A percentile compares a stretch with the other conserved stretches of the same genome.
Evolutionary conservation across 208 protist genomes (phyloP).

Genomic region (Wallacemonas sp.): DNA sequence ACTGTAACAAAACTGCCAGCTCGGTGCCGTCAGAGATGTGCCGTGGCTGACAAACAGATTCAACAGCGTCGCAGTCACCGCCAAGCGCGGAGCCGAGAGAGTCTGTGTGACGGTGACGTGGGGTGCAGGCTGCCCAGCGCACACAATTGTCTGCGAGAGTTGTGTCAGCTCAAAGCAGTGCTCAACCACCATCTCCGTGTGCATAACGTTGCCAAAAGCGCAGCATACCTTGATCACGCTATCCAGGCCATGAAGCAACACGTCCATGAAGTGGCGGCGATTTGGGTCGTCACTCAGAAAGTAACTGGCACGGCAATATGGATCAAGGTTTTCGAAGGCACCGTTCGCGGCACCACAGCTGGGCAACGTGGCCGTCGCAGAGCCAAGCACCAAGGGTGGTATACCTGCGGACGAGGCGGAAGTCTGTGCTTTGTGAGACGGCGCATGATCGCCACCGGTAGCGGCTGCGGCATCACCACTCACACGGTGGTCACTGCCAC

Average conservation of each 20-base stretch:
- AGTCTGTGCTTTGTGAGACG: too few relatives aligned
- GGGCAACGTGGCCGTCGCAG: background rate
- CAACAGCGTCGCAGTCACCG: conserved; percentile 57
- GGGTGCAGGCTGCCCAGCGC: conserved; percentile 11
- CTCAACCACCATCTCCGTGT: conserved; percentile 70
- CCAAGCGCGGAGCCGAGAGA: conserved; percentile 53
- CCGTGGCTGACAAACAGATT: conserved; percentile 70
- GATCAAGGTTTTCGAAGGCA: background rate
- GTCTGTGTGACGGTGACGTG: conserved; percentile 36
- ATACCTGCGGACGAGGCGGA: too few relatives aligned
- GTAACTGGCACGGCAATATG: background rate
- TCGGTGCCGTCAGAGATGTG: conserved; percentile 47
- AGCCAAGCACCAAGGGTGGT: background rate
- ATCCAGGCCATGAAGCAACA: conserved; percentile 47
- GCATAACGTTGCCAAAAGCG: conserved; percentile 59
- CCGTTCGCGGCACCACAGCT: background rate
- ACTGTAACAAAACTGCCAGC: conserved; percentile 72
- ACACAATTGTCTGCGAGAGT: conserved; percentile 40
- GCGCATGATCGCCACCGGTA: too few relatives aligned
- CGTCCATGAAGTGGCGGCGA: conserved; percentile 18
- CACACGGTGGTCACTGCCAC: background rate
- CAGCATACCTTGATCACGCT: conserved; percentile 80
- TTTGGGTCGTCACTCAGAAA: background rate
- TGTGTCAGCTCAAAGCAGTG: conserved; percentile 58
- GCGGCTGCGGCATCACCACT: too few relatives aligned